Evolutionary conservation across 306 rosid genomes (phyloP).

Genomic region (Pachyrhizus erosus): DNA sequence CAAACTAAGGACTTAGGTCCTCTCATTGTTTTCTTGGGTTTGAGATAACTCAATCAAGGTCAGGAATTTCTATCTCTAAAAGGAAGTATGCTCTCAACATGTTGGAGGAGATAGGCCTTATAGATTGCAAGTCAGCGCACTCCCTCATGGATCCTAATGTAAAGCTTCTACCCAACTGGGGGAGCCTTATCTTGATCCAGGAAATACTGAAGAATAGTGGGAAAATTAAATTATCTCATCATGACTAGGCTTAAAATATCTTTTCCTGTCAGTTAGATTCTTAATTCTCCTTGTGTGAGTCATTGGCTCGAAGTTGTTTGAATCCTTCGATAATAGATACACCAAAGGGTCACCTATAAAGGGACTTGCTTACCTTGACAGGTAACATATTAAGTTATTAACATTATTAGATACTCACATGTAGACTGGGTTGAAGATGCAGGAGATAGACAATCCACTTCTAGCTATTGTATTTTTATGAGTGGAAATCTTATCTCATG

Average conservation of each 20-base stretch:
- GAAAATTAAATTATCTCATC: background rate
- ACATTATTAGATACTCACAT: background rate
- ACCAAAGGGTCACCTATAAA: background rate
- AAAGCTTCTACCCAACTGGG: background rate
- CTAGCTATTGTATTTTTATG: background rate
- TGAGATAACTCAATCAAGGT: background rate
- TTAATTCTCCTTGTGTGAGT: background rate
- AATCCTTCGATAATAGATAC: background rate
- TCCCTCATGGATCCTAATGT: background rate
- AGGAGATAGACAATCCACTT: background rate
- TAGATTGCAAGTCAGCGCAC: background rate
- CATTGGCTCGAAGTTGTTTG: background rate
- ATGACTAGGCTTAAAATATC: background rate
- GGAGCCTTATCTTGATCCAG: background rate
- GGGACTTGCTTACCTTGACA: background rate
- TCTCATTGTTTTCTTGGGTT: background rate
- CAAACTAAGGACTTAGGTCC: background rate
- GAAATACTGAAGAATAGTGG: background rate
- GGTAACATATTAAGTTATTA: background rate
- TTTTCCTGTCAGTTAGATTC: background rate
- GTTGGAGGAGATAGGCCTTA: background rate
- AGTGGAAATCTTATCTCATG: background rate
- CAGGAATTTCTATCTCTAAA: background rate
- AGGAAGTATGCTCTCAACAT: background rate
- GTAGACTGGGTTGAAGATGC: background rate